Conservation (phyloP, 805 yeast genomes). For the Teunomyces panamensis region DNA sequence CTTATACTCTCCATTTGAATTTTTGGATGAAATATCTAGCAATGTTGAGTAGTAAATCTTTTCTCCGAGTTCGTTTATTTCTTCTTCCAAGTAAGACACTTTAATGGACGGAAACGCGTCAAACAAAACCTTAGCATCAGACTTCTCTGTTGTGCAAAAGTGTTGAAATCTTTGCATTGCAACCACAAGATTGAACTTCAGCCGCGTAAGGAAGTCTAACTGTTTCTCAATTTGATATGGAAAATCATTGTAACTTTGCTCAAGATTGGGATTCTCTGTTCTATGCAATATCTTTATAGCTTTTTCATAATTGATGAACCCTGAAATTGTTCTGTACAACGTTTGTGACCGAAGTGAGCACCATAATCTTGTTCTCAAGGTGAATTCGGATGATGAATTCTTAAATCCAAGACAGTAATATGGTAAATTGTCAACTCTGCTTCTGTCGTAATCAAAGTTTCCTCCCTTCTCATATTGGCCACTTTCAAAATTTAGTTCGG, state of each 20-base stretch:
- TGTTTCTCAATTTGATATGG: conserved; percentile 17
- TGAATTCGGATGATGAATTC: conserved; percentile 58
- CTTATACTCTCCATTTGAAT: conserved; percentile 48
- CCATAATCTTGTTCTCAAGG: conserved; percentile 79
- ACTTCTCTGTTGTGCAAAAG: conserved; percentile 62
- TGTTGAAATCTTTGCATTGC: conserved; percentile 83
- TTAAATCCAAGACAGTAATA: conserved; percentile 72
- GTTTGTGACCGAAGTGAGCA: conserved; percentile 84
- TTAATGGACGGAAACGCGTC: conserved; percentile 68
- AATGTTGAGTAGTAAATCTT: conserved; percentile 62
- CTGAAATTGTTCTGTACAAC: conserved; percentile 76
- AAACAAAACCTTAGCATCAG: conserved; percentile 64
- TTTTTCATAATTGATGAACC: conserved; percentile 73
- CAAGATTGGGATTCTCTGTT: conserved; percentile 52
- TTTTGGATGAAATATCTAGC: conserved; percentile 34
- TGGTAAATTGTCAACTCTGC: conserved; percentile 60
- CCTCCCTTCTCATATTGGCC: conserved; percentile 4
- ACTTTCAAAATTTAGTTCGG: not conserved
- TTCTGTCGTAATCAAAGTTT: conserved; percentile 15
- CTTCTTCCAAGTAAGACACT: conserved; percentile 55
- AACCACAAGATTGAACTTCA: conserved; percentile 77
- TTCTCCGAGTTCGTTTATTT: conserved; percentile 39
- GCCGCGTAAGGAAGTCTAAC: conserved; percentile 49
- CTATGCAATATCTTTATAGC: conserved; percentile 70
- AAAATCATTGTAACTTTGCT: not conserved